A percentile compares a stretch with the other conserved stretches of the same genome.
phyloP scores from a whole-genome alignment of 352 stramenopile species.

The Globisporangium spinosum region DNA sequence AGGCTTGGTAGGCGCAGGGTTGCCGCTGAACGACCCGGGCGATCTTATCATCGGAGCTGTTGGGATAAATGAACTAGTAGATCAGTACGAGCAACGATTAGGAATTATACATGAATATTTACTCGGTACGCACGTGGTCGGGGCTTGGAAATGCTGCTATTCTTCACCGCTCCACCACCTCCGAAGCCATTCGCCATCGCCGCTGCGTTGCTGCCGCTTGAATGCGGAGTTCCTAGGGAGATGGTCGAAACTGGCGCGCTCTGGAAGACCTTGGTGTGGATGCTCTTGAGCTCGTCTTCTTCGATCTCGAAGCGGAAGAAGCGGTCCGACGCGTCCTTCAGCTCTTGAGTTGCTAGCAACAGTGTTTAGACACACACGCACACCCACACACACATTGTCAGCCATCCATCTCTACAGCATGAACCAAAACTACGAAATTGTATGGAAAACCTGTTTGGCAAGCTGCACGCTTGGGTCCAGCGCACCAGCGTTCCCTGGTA shows the following conservation, averaged over 20 bases:
- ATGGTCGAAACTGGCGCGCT: neutral
- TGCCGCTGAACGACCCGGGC: slow-evolving; percentile 26
- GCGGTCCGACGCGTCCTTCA: slow-evolving; percentile 73
- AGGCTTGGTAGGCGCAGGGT: slow-evolving; percentile 8
- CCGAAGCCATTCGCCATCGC: neutral
- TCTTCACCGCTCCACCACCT: neutral
- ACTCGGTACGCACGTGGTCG: slow-evolving; percentile 22
- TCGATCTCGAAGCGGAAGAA: slow-evolving; percentile 95
- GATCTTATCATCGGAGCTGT: slow-evolving; percentile 18
- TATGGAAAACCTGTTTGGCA: slow-evolving; percentile 28
- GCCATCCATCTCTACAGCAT: neutral
- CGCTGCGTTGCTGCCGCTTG: no score
- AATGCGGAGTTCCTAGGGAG: neutral
- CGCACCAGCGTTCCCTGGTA: no score
- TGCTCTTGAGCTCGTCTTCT: slow-evolving; percentile 87
- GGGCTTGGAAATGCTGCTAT: slow-evolving; percentile 17
- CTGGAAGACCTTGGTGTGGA: slow-evolving; percentile 55
- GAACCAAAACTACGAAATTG: neutral
- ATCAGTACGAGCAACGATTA: neutral
- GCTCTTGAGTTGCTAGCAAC: slow-evolving; percentile 56
- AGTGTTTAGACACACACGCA: neutral
- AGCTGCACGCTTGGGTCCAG: slow-evolving; percentile 22
- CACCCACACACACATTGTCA: neutral
- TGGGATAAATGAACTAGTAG: neutral
- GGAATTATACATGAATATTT: no score